Evolutionary conservation across 1,284 basidiomycete genomes (phyloP).

Genomic region (Sanghuangporus weigelae): DNA sequence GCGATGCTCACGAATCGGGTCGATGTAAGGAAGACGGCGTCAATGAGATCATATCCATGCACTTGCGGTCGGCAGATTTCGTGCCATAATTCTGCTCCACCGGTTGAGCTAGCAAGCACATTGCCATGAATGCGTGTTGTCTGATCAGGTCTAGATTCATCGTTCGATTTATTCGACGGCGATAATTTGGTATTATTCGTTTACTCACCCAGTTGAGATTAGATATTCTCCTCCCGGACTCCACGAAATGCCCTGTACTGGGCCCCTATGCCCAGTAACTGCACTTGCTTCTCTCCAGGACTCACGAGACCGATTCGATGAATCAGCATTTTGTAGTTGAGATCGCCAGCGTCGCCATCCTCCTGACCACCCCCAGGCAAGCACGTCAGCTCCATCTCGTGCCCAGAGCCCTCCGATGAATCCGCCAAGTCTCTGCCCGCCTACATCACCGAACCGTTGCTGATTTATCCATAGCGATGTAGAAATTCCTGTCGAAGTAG

Average conservation of each 20-base stretch:
- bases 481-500: slow-evolving; percentile 33
- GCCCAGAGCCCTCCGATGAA: slow-evolving; percentile 88
- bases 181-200: not conserved
- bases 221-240: slow-evolving; percentile 80
- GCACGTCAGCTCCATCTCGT: slow-evolving; percentile 48
- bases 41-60: slow-evolving; percentile 91
- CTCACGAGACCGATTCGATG: slow-evolving; percentile 18
- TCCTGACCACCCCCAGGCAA: slow-evolving; percentile 90
- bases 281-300: slow-evolving; percentile 77
- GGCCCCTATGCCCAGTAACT: slow-evolving; percentile 74
- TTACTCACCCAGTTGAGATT: slow-evolving; percentile 71
- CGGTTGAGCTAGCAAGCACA: slow-evolving; percentile 24
- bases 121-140: slow-evolving; percentile 83
- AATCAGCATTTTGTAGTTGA: slow-evolving; percentile 14
- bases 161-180: not conserved
- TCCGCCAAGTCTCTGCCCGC: slow-evolving; percentile 81
- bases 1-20: slow-evolving; percentile 82
- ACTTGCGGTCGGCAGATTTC: slow-evolving; percentile 89
- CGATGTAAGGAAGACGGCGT: slow-evolving; percentile 68
- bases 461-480: slow-evolving; percentile 83
- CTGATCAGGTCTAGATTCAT: slow-evolving; percentile 65
- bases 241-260: slow-evolving; percentile 80
- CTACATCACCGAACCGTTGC: slow-evolving; percentile 89
- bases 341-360: slow-evolving; percentile 84
- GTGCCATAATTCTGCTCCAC: slow-evolving; percentile 56